Evolutionary conservation across 164 flowering plant species (phyloP).

Genomic region (Cinnamomum micranthum): DNA sequence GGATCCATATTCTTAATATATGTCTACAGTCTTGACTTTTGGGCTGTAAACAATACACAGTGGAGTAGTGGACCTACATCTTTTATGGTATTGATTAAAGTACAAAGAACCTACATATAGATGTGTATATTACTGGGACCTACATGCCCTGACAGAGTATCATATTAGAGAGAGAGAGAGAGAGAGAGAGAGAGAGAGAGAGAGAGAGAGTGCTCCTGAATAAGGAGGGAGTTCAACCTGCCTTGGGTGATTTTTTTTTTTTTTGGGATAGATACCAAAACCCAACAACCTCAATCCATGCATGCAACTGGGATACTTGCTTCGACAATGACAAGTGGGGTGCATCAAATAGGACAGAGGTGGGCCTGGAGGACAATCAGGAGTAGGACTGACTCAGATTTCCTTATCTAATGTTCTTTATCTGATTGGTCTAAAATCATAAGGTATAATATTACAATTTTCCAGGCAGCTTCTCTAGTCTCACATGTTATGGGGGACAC

Average conservation of each 20-base stretch:
- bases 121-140: too few relatives aligned
- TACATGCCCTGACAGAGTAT: background rate
- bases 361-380: too few relatives aligned
- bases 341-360: background rate
- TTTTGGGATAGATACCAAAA: constrained; percentile 13
- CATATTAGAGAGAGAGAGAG: background rate
- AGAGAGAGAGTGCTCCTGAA: constrained; percentile 13
- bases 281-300: constrained; percentile 23
- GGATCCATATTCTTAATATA: background rate
- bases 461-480: background rate
- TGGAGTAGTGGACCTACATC: too few relatives aligned
- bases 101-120: too few relatives aligned
- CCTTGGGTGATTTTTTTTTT: constrained; percentile 6
- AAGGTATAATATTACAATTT: too few relatives aligned
- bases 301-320: constrained; percentile 14
- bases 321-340: background rate
- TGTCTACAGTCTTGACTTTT: background rate
- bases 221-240: constrained; percentile 4
- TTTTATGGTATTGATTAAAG: too few relatives aligned
- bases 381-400: too few relatives aligned
- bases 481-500: background rate
- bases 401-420: background rate
- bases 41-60: background rate
- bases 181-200: background rate
- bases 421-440: background rate